phyloP scores from a whole-genome alignment of 345 rosid genomes.

The Citrus mangshanensis region DNA sequence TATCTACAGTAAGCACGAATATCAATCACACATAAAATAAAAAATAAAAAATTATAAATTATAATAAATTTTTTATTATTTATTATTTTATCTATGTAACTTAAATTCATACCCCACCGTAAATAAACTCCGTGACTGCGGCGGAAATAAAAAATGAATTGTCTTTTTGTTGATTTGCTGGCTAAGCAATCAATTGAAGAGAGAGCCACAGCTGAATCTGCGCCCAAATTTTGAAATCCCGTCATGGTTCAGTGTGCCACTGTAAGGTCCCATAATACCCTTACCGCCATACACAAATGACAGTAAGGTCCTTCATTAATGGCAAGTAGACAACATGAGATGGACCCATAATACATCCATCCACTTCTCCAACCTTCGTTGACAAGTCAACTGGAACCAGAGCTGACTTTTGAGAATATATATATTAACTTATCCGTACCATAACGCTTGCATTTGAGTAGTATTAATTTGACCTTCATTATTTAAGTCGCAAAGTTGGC shows the following conservation, averaged over 20 bases:
- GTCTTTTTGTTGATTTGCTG: not conserved
- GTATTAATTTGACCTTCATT: not conserved
- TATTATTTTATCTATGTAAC: no score
- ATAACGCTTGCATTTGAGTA: not conserved
- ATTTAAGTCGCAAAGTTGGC: not conserved
- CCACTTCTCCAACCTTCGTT: not conserved
- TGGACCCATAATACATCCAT: not conserved
- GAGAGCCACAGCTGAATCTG: not conserved
- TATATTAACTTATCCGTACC: not conserved
- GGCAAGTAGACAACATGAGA: not conserved
- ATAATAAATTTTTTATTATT: no score
- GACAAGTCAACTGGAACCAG: not conserved
- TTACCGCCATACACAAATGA: not conserved
- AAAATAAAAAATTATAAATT: no score
- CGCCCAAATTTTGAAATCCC: not conserved
- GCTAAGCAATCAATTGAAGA: not conserved
- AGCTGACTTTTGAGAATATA: not conserved
- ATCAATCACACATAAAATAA: no score
- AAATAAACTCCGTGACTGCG: no score
- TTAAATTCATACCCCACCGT: no score
- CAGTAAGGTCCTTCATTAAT: not conserved
- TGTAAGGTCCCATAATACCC: not conserved
- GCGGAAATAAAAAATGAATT: no score
- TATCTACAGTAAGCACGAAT: fast-evolving
- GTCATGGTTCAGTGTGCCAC: not conserved